Conservation (phyloP, 352 stramenopile species). For the Globisporangium viniferum region DNA sequence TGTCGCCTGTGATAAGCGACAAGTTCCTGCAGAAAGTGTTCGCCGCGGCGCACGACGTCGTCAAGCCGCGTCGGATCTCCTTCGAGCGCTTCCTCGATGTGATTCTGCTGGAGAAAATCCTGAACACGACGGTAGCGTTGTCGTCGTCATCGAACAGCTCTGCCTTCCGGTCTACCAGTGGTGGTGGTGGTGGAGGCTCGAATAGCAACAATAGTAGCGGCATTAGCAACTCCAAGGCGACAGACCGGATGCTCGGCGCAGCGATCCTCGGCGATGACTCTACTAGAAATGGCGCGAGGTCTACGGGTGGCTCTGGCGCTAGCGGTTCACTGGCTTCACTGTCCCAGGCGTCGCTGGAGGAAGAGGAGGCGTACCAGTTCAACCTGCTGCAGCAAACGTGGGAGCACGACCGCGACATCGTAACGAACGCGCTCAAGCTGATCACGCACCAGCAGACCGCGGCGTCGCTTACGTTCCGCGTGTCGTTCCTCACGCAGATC, state of each 20-base stretch:
- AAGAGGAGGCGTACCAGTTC: slow-evolving; percentile 79
- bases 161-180: slow-evolving; percentile 3
- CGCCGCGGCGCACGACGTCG: slow-evolving; percentile 51
- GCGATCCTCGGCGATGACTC: slow-evolving; percentile 13
- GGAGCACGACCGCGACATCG: slow-evolving; percentile 50
- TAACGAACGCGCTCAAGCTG: slow-evolving; percentile 38
- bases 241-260: not conserved
- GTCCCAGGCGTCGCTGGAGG: slow-evolving; percentile 24
- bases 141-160: not conserved
- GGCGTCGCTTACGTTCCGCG: slow-evolving; percentile 56
- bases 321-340: not conserved
- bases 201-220: slow-evolving; percentile 1
- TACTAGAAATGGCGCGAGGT: not conserved
- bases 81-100: slow-evolving; percentile 62
- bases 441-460: slow-evolving; percentile 63
- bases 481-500: slow-evolving; percentile 65
- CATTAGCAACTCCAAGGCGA: slow-evolving; percentile 7
- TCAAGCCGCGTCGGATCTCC: slow-evolving; percentile 57
- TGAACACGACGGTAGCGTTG: slow-evolving; percentile 25
- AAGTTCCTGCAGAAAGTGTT: slow-evolving; percentile 60
- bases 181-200: not conserved
- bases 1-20: slow-evolving; percentile 52
- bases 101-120: slow-evolving; percentile 46
- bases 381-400: slow-evolving; percentile 65
- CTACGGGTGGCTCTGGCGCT: not conserved